phyloP scores from a whole-genome alignment of 2,329 filamentous ascomycete species.

The Nakataea oryzae region DNA sequence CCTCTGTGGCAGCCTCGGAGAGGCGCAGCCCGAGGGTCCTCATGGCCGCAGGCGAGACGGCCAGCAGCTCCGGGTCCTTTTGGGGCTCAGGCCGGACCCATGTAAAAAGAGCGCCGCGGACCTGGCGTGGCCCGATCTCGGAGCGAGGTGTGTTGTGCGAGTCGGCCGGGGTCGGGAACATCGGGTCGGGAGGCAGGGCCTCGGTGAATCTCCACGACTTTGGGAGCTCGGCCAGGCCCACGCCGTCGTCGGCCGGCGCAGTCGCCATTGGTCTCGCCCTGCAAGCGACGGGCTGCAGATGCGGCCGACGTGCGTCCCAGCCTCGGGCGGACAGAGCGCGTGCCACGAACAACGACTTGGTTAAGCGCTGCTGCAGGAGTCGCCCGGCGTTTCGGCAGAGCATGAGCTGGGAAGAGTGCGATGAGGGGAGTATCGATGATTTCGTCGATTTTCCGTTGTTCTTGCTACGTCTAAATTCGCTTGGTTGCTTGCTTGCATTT shows the following conservation, averaged over 20 bases:
- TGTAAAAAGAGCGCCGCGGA: slow-evolving; percentile 78
- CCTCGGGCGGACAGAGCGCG: neutral
- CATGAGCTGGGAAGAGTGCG: neutral
- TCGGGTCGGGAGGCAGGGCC: slow-evolving; percentile 63
- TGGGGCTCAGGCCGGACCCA: slow-evolving; percentile 76
- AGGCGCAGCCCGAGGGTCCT: slow-evolving; percentile 66
- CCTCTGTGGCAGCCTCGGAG: slow-evolving; percentile 57
- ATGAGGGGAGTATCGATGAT: neutral
- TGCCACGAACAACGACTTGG: neutral
- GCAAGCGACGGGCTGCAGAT: neutral
- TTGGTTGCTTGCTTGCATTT: too few relatives aligned
- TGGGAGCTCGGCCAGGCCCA: slow-evolving; percentile 43
- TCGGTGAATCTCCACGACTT: slow-evolving; percentile 57
- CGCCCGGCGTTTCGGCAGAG: neutral
- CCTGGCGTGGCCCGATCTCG: slow-evolving; percentile 68
- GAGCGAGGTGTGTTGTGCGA: slow-evolving; percentile 76
- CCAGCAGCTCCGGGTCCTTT: slow-evolving; percentile 67
- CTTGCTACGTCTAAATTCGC: neutral
- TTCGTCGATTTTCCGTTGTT: neutral
- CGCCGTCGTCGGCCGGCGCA: slow-evolving; percentile 12
- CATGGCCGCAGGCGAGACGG: slow-evolving; percentile 69
- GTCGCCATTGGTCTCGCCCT: neutral
- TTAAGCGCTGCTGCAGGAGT: neutral
- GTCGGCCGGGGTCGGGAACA: slow-evolving; percentile 67
- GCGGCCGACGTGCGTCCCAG: neutral